Evolutionary conservation across 306 rosid species (phyloP).

Genomic region (Nissolia schottii): DNA sequence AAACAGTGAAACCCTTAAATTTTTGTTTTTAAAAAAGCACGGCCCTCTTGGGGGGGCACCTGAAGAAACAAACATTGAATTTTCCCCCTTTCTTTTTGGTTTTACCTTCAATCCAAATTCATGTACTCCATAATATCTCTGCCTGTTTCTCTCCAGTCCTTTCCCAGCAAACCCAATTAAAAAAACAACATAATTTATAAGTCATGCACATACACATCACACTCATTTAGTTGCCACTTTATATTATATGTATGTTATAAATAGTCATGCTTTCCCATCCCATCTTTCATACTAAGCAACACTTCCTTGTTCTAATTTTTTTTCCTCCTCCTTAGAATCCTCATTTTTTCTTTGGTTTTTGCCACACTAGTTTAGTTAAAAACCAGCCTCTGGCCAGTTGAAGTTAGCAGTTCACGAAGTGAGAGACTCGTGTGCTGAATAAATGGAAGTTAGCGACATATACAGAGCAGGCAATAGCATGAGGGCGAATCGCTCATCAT

Average conservation of each 20-base stretch:
- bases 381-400: no score
- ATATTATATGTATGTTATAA: background rate
- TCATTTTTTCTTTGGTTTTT: background rate
- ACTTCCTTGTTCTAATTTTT: background rate
- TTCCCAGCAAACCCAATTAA: background rate
- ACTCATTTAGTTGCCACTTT: background rate
- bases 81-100: no score
- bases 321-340: background rate
- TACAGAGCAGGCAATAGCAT: conserved; percentile 33
- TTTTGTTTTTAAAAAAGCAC: no score
- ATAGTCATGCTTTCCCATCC: background rate
- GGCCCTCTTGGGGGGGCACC: no score
- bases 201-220: background rate
- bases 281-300: background rate
- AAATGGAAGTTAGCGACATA: conserved; percentile 45
- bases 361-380: no score
- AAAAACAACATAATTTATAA: background rate
- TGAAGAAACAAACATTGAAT: no score
- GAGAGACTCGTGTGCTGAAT: no score
- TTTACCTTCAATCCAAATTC: no score
- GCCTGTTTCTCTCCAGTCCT: no score
- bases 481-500: conserved; percentile 20
- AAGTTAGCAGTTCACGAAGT: no score
- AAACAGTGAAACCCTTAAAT: no score
- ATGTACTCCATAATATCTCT: no score